Evolutionary conservation across 768 basidiomycete genomes (phyloP), one percentile per base, ranked within the genome.

Genomic region (Sutorius australiensis): DNA sequence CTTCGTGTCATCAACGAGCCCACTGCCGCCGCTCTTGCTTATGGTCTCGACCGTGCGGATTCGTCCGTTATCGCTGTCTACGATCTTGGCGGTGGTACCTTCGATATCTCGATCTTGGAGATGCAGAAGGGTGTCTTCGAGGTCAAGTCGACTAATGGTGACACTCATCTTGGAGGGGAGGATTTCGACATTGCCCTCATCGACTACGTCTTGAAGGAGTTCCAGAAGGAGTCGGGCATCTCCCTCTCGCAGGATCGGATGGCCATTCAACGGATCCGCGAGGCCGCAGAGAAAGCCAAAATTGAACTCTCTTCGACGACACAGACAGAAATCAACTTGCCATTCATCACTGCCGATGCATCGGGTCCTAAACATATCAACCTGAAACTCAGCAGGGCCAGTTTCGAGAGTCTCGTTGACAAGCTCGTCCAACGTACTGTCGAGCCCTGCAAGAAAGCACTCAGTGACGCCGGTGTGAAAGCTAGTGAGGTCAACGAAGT

Each of bases 81-180:
- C 70, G 97, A 99, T 79, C 81, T 98, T 31, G 95, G 95, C 61
- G 95, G 95, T 63, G 95, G 95, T 51, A 98, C 95, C 21, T 98
- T 98, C 72, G 95, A 98, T 92, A 93, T 99, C 66, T 99, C 97
- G 28, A 95, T 99, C 61, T 79, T 99, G 51, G 95, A 98, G 76
- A 98, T 98, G 93, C 93, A 98, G 73, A 95, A 97, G 73, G 97
- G 95, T 63, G 95, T 99, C 10, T 99, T 98, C 72, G 97, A 98
- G 73, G 97, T 99, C 69, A 99, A 98, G 78, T 98, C 97, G 0
- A 99, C 97, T 50, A 98, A 98, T 67, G 97, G 97, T 69, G 95
- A 99, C 73, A 98, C 97, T 14, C 97, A 99, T 69, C 83, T 99
- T 53, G 97, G 92, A 61, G 87, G 87, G 68, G 97, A 99, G 74